A percentile compares a stretch with the other conserved stretches of the same genome.
These are phyloP conservation scores for Trifolium repens DNA, from an alignment of 306 rosid species.

Conservation along the genomic window DNA sequence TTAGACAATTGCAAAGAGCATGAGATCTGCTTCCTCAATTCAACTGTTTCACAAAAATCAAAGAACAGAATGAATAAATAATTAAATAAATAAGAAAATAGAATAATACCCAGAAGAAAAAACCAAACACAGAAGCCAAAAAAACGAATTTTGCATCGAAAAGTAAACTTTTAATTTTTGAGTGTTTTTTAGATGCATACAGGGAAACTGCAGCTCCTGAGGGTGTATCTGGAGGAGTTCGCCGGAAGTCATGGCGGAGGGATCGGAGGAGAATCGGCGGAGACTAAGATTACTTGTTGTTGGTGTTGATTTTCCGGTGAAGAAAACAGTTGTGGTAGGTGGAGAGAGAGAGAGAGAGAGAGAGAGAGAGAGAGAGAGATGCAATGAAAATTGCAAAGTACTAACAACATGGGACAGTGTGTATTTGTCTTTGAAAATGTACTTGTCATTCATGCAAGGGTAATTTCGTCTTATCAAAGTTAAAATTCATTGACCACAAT, in stretches of 20 bases:
- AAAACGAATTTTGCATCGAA: constrained; percentile 22
- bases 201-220: constrained; percentile 84
- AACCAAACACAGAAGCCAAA: constrained; percentile 26
- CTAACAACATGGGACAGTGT: constrained; percentile 60
- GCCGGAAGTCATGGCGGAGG: constrained; percentile 72
- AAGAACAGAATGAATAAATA: background rate
- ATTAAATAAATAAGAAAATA: constrained; percentile 29
- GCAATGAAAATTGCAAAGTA: constrained; percentile 20
- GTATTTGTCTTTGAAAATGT: constrained; percentile 39
- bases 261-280: constrained; percentile 51
- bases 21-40: constrained; percentile 96
- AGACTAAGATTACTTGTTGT: background rate
- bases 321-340: constrained; percentile 29
- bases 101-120: constrained; percentile 38
- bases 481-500: background rate
- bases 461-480: constrained; percentile 22
- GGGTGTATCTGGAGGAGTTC: constrained; percentile 81
- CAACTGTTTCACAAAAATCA: constrained; percentile 51
- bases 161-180: background rate
- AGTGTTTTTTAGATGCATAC: constrained; percentile 45
- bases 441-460: constrained; percentile 37
- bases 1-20: constrained; percentile 79
- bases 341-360: constrained; percentile 34
- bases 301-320: constrained; percentile 42
- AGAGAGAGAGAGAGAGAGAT: background rate